Evolutionary conservation across 345 rosid species (phyloP).

Genomic region (Eucalyptus erythrocorys): DNA sequence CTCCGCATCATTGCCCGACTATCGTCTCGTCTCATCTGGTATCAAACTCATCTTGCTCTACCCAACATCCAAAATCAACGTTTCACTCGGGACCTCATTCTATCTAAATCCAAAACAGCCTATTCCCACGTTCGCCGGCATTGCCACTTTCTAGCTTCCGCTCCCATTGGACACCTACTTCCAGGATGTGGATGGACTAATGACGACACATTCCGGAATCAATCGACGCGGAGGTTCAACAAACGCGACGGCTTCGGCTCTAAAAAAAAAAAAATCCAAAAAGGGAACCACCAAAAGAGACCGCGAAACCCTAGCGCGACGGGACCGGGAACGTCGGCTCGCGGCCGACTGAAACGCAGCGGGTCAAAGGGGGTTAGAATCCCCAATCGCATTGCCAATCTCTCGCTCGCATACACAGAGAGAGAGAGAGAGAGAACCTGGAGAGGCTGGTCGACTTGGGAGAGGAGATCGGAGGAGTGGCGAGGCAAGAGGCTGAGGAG

Average conservation of each 20-base stretch:
- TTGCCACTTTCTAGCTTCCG: not conserved
- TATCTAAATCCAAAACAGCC: not conserved
- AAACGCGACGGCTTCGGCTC: not conserved
- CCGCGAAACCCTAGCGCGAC: not conserved
- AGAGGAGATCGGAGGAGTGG: conserved; percentile 93
- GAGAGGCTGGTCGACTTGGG: conserved; percentile 97
- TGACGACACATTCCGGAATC: not conserved
- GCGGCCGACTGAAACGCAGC: not conserved
- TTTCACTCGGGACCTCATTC: not conserved
- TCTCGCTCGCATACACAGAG: not conserved
- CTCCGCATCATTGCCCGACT: not conserved
- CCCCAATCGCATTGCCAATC: not conserved
- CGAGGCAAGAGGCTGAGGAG: conserved; percentile 83
- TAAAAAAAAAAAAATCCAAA: not conserved
- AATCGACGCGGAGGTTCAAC: not conserved
- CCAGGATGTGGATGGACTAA: not conserved
- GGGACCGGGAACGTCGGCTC: not conserved
- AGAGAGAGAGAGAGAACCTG: conserved; percentile 30
- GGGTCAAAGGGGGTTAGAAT: not conserved
- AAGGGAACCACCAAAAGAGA: not conserved
- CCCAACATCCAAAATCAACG: not conserved
- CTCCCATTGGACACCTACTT: not conserved
- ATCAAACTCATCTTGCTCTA: not conserved
- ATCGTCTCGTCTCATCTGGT: not conserved
- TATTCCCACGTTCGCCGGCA: not conserved